Conservation (phyloP, 768 basidiomycete species). For the Xerocomellus amylosporus region DNA sequence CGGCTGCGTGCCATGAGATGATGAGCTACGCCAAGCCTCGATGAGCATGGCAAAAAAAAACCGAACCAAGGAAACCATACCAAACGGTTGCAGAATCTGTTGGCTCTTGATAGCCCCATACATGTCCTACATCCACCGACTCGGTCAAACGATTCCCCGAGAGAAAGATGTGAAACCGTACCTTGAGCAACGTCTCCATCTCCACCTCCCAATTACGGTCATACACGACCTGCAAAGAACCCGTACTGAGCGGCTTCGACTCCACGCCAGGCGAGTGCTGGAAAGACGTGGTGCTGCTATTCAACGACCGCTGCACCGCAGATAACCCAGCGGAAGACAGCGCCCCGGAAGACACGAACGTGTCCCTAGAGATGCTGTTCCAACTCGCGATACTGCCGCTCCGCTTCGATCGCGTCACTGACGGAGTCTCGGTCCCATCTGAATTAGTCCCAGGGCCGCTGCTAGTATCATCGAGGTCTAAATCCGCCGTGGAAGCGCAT, state of each 20-base stretch:
- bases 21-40: slow-evolving; percentile 49
- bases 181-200: slow-evolving; percentile 85
- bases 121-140: slow-evolving; percentile 65
- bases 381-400: slow-evolving; percentile 85
- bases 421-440: slow-evolving; percentile 53
- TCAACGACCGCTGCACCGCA: slow-evolving; percentile 39
- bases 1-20: slow-evolving; percentile 57
- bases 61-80: slow-evolving; percentile 40
- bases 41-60: slow-evolving; percentile 52
- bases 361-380: slow-evolving; percentile 72
- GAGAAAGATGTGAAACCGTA: slow-evolving; percentile 27
- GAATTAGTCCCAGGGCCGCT: slow-evolving; percentile 56
- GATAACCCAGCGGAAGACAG: slow-evolving; percentile 35
- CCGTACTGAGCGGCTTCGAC: slow-evolving; percentile 32
- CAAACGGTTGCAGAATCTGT: slow-evolving; percentile 83
- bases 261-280: slow-evolving; percentile 47
- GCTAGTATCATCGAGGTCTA: slow-evolving; percentile 62
- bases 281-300: slow-evolving; percentile 65
- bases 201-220: slow-evolving; percentile 80
- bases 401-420: slow-evolving; percentile 56
- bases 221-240: slow-evolving; percentile 42
- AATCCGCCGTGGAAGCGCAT: slow-evolving; percentile 57
- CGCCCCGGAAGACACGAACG: slow-evolving; percentile 40
- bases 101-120: slow-evolving; percentile 88
- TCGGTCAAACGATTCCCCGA: background rate